Percentiles rank a stretch among this genome's conserved stretches.
These are phyloP conservation scores for Phellinidium pouzarii DNA, from an alignment of 1,284 basidiomycete genomes.

Conservation along the genomic window DNA sequence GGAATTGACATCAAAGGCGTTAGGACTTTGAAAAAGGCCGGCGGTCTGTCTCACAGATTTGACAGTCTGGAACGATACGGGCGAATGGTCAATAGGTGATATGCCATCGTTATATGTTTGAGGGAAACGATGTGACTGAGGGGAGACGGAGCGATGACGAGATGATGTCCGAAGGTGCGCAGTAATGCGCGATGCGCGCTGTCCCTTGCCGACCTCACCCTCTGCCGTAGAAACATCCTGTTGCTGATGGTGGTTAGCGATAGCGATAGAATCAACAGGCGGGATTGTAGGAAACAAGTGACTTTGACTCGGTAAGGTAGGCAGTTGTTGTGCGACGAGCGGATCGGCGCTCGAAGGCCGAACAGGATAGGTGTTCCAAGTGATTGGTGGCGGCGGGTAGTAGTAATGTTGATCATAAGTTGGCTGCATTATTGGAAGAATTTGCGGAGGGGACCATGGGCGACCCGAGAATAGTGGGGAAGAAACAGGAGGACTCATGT, in stretches of 20 bases:
- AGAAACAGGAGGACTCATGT: constrained; percentile 23
- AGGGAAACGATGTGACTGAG: constrained; percentile 36
- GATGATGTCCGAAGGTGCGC: constrained; percentile 52
- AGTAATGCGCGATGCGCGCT: constrained; percentile 49
- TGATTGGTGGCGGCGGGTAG: constrained; percentile 26
- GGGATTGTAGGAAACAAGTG: background rate
- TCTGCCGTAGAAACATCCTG: constrained; percentile 23
- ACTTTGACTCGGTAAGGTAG: constrained; percentile 19
- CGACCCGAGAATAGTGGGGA: constrained; percentile 22
- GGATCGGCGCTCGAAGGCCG: constrained; percentile 36
- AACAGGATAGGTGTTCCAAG: constrained; percentile 25
- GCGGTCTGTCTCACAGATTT: background rate
- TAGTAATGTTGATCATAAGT: constrained; percentile 28
- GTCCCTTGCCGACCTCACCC: constrained; percentile 53
- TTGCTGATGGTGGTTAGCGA: constrained; percentile 16
- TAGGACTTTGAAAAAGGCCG: background rate
- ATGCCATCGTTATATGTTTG: constrained; percentile 20
- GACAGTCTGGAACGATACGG: constrained; percentile 2
- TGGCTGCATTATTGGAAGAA: constrained; percentile 19
- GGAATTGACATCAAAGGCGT: constrained; percentile 16
- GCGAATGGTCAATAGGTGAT: constrained; percentile 8
- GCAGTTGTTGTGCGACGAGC: constrained; percentile 25
- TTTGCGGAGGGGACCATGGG: constrained; percentile 25
- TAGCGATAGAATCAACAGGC: constrained; percentile 2
- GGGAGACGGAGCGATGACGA: constrained; percentile 55